phyloP scores from a whole-genome alignment of 768 basidiomycete species.

The Mycena epipterygia region DNA sequence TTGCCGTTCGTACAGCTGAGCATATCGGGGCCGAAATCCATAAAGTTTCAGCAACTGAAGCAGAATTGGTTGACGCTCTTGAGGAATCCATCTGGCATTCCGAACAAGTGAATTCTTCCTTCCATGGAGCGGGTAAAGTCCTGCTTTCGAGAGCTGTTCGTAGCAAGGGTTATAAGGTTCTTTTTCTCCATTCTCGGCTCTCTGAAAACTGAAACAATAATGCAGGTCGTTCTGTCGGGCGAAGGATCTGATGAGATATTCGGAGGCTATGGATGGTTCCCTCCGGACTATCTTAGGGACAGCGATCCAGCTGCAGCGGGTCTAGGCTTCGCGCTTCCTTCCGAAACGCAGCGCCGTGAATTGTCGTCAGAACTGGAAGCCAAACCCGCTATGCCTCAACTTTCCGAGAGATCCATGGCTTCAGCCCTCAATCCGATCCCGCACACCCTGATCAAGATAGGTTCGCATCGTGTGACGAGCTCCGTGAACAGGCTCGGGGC shows the following conservation, averaged over 20 bases:
- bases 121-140: slow-evolving; percentile 34
- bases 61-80: slow-evolving; percentile 11
- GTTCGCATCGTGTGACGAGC: not conserved
- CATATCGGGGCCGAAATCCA: slow-evolving; percentile 23
- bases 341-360: slow-evolving; percentile 6
- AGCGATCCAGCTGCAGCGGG: slow-evolving; percentile 10
- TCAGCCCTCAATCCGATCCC: not conserved
- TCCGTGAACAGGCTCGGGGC: not conserved
- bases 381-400: not conserved
- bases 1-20: slow-evolving; percentile 20
- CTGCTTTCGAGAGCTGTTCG: slow-evolving; percentile 28
- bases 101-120: slow-evolving; percentile 15
- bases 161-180: slow-evolving; percentile 31
- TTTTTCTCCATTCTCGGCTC: not conserved
- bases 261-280: not conserved
- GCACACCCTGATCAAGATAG: not conserved
- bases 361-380: not conserved
- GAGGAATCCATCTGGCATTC: slow-evolving; percentile 37
- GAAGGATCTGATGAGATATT: not conserved
- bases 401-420: not conserved
- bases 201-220: not conserved
- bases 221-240: not conserved
- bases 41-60: slow-evolving; percentile 20
- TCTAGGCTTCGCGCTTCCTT: slow-evolving; percentile 16
- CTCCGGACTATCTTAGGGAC: not conserved